Percentiles rank a stretch among this genome's conserved stretches.
Evolutionary conservation across 2,329 filamentous ascomycete species (phyloP).

Genomic region (Hypoxylon sp.): DNA sequence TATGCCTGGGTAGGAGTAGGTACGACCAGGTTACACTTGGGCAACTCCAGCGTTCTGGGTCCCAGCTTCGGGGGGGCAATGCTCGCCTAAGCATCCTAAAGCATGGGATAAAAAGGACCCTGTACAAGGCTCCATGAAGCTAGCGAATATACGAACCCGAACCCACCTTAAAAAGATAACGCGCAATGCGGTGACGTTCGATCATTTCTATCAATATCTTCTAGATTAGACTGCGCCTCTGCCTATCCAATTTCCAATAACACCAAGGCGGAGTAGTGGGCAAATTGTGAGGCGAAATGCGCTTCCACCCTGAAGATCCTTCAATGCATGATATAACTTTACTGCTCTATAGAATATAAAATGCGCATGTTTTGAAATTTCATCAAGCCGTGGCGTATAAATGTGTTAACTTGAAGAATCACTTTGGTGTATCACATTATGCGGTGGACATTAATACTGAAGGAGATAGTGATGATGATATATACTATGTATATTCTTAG

Average conservation of each 20-base stretch:
- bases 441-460: neutral
- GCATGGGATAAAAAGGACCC: neutral
- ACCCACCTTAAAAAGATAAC: conserved; percentile 15
- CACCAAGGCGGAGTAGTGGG: conserved; percentile 18
- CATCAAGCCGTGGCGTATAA: neutral
- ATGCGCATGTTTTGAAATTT: neutral
- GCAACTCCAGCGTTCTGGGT: conserved; percentile 3
- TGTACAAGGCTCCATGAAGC: conserved; percentile 6
- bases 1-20: neutral
- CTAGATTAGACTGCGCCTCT: conserved; percentile 32
- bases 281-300: conserved; percentile 1
- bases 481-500: conserved; percentile 26
- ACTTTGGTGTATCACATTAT: too few species aligned
- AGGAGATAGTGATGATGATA: conserved; percentile 4
- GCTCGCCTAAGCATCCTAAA: conserved; percentile 2
- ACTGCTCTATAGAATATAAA: neutral
- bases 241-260: conserved; percentile 13
- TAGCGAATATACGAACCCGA: conserved; percentile 1
- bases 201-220: conserved; percentile 31
- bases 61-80: conserved; percentile 23
- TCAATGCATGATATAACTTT: neutral
- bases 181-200: conserved; percentile 40
- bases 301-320: conserved; percentile 5
- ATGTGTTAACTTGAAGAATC: neutral
- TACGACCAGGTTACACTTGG: neutral